Evolutionary conservation across 768 basidiomycete species (phyloP).

Genomic region (Artomyces pyxidatus): DNA sequence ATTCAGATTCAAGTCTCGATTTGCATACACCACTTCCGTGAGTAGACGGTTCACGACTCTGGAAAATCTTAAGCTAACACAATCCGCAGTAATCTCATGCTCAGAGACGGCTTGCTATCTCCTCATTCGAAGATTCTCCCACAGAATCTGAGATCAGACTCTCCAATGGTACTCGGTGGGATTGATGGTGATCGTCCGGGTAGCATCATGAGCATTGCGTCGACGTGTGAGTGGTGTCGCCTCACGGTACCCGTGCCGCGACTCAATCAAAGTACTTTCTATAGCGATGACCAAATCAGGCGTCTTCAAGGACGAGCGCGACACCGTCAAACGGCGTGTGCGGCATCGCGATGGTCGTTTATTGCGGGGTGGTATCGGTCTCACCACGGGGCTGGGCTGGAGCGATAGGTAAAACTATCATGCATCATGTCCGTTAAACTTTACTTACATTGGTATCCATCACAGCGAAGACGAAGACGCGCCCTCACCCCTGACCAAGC

Average conservation of each 20-base stretch:
- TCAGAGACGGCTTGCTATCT: slow-evolving; percentile 31
- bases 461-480: slow-evolving; percentile 34
- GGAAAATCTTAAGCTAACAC: too few species aligned
- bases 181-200: slow-evolving; percentile 18
- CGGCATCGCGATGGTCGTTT: slow-evolving; percentile 32
- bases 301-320: slow-evolving; percentile 29
- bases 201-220: slow-evolving; percentile 20
- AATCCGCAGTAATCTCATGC: slow-evolving; percentile 30
- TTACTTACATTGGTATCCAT: neutral
- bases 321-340: slow-evolving; percentile 25
- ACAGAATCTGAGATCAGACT: slow-evolving; percentile 14
- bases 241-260: slow-evolving; percentile 1
- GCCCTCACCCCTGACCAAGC: slow-evolving; percentile 29
- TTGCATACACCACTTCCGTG: slow-evolving; percentile 32
- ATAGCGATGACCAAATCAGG: slow-evolving; percentile 28
- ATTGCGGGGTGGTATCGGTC: slow-evolving; percentile 29
- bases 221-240: slow-evolving; percentile 17
- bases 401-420: slow-evolving; percentile 27
- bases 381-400: slow-evolving; percentile 36
- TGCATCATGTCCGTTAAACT: neutral
- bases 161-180: slow-evolving; percentile 12
- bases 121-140: slow-evolving; percentile 32
- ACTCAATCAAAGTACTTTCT: slow-evolving; percentile 3
- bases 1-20: slow-evolving; percentile 31
- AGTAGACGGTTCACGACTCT: too few species aligned